Evolutionary conservation across 2,329 filamentous ascomycete genomes (phyloP).

Genomic region (Pseudopithomyces chartarum): DNA sequence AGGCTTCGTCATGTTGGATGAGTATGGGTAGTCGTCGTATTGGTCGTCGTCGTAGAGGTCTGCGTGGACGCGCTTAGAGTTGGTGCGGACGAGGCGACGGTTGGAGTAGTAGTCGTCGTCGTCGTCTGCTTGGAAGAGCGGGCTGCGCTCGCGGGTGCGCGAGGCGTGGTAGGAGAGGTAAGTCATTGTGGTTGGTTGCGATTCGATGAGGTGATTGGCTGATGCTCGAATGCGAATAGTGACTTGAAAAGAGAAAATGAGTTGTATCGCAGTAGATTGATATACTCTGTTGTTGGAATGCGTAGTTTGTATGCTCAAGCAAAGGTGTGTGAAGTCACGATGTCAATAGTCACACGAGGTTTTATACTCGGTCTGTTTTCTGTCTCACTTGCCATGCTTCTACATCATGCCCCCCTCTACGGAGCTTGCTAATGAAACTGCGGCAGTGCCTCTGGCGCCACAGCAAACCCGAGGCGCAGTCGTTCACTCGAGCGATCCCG

Average conservation of each 20-base stretch:
- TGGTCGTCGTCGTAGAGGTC: constrained; percentile 30
- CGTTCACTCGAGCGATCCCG: constrained; percentile 7
- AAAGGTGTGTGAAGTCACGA: background rate
- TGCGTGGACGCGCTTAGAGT: constrained; percentile 32
- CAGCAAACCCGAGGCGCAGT: constrained; percentile 5
- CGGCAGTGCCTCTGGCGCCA: background rate
- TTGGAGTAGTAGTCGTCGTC: constrained; percentile 18
- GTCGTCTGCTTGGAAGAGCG: constrained; percentile 11
- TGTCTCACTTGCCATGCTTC: constrained; percentile 7
- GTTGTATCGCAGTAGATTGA: background rate
- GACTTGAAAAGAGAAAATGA: background rate
- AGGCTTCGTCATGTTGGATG: constrained; percentile 22
- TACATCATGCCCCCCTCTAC: constrained; percentile 3
- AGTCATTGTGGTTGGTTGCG: constrained; percentile 26
- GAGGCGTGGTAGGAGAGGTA: constrained; percentile 27
- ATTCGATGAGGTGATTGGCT: background rate
- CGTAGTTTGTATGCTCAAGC: background rate
- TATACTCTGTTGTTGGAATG: background rate
- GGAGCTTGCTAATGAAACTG: constrained; percentile 1
- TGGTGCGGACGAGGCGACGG: constrained; percentile 26
- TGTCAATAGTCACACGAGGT: background rate
- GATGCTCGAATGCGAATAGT: background rate
- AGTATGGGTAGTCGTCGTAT: constrained; percentile 38
- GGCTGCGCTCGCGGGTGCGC: constrained; percentile 27
- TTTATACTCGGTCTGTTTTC: constrained; percentile 3